Evolutionary conservation across 352 stramenopile species (phyloP).

Genomic region (Plasmopara muralis): DNA sequence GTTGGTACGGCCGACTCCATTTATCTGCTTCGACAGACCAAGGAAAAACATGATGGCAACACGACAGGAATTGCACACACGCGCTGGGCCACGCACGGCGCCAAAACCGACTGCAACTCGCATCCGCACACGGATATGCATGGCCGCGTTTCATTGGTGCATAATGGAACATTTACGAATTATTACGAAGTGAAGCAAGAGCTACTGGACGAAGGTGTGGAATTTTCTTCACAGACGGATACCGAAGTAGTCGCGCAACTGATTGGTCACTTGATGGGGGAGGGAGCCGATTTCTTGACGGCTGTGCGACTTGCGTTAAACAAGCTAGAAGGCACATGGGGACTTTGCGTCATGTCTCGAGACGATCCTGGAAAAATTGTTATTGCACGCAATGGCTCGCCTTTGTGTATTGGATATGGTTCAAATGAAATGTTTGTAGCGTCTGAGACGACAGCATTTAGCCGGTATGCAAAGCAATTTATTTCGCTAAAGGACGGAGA

Average conservation of each 20-base stretch:
- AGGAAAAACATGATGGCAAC: conserved; percentile 76
- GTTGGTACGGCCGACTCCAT: conserved; percentile 90
- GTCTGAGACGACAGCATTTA: conserved; percentile 93
- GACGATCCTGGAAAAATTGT: conserved; percentile 95
- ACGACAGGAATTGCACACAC: conserved; percentile 97
- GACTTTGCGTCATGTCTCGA: conserved; percentile 89
- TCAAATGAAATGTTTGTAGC: conserved; percentile 95
- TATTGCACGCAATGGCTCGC: conserved; percentile 95
- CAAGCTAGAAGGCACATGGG: conserved; percentile 94
- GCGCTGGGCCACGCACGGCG: conserved; percentile 98
- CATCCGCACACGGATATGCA: conserved; percentile 95
- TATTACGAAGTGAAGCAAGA: conserved; percentile 89
- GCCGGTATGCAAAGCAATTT: conserved; percentile 95
- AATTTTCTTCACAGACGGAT: conserved; percentile 96
- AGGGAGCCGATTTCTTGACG: conserved; percentile 72
- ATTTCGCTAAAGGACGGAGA: conserved; percentile 96
- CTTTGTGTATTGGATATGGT: conserved; percentile 86
- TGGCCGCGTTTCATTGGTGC: conserved; percentile 92
- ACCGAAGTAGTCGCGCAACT: conserved; percentile 98
- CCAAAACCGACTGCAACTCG: conserved; percentile 97
- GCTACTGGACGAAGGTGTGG: conserved; percentile 79
- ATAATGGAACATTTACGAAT: conserved; percentile 99
- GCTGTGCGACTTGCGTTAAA: conserved; percentile 88
- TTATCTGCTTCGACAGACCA: conserved; percentile 80
- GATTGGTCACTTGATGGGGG: conserved; percentile 89